A percentile compares a stretch with the other conserved stretches of the same genome.
These are phyloP conservation scores for Xylaria sp. DNA, from an alignment of 2,329 filamentous ascomycete species.

Conservation along the genomic window DNA sequence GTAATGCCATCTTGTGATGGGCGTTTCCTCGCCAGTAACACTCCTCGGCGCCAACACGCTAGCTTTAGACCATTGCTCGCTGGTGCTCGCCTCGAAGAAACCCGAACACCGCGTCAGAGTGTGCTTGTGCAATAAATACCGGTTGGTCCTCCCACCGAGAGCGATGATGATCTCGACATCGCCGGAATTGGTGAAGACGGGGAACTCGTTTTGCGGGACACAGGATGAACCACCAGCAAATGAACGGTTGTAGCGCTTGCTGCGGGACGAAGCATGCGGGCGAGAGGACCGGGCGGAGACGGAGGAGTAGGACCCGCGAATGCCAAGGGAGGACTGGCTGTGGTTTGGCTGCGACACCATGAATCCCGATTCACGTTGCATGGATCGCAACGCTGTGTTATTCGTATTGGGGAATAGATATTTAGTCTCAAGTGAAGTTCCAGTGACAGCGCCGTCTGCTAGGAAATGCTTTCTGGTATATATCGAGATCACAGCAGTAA, in stretches of 20 bases:
- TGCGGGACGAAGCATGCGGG: conserved; percentile 40
- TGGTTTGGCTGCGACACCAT: conserved; percentile 62
- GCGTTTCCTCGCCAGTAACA: conserved; percentile 43
- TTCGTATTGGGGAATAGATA: too few species aligned
- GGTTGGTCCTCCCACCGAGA: conserved; percentile 65
- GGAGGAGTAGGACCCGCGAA: conserved; percentile 57
- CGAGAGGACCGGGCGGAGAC: conserved; percentile 59
- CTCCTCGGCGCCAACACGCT: conserved; percentile 29
- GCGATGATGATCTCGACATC: conserved; percentile 80
- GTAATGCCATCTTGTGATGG: conserved; percentile 69
- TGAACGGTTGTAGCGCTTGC: conserved; percentile 73
- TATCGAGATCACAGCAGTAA: background rate
- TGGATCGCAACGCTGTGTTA: too few species aligned
- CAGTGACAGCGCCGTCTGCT: conserved; percentile 1
- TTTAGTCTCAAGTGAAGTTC: background rate
- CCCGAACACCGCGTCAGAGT: conserved; percentile 86
- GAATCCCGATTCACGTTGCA: conserved; percentile 26
- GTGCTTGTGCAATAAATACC: conserved; percentile 81
- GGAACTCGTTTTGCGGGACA: conserved; percentile 82
- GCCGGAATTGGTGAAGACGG: conserved; percentile 81
- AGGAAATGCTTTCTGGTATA: background rate
- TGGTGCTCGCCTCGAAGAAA: conserved; percentile 85
- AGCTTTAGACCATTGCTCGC: conserved; percentile 65
- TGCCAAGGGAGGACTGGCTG: conserved; percentile 45
- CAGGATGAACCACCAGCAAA: conserved; percentile 68